Evolutionary conservation across 2,329 filamentous ascomycete genomes (phyloP), one percentile per base, ranked within the genome.

Genomic region (Curvularia hawaiiensis): DNA sequence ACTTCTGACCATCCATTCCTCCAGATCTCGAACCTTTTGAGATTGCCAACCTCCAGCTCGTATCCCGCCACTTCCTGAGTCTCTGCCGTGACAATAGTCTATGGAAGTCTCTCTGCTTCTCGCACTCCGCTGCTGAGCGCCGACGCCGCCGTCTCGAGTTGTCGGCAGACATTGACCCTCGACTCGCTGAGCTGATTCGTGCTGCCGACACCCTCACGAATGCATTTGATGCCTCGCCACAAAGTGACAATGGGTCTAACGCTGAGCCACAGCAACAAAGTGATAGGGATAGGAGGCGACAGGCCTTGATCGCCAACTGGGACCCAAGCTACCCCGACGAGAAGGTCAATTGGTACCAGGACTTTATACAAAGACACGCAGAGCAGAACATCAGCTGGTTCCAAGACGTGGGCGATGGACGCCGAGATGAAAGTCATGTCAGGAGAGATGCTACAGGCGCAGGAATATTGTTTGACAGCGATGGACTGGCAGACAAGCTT

Each of bases 311-410:
- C 69, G 88, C 88, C 4, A 91, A 91, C 65, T 97, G 92, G 92
- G 91, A 97, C 65, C 91, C 91, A 0, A 86, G 85, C 0, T 92
- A 89, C 62, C 85, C 87, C 0, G 79, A 77, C 4, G 92, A 97
- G 76, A 81, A 80, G 40, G 82, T 93, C 20, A 87, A 90, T 48
- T 97, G 92, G 89, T 97, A 96, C 74, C 85, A 90, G 54, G 93
- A 97, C 75, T 97, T 92, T 70, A 89, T 96, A 61, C 91, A 93
- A 52, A 84, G 93, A 33, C 84, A 93, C 75, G 92, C 87, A 0
- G 87, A 88, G 0, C 82, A 92, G n/a, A 83, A 83, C 14, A 80
- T 92, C 52, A 88, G 84, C 66, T 97, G 93, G 93, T 81, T 96
- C 41, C 84, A 92, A 70, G 82, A 85, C 53, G 87, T 89, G 30